Evolutionary conservation across 2,329 filamentous ascomycete species (phyloP).

Genomic region (Drechslerella coelobrocha): DNA sequence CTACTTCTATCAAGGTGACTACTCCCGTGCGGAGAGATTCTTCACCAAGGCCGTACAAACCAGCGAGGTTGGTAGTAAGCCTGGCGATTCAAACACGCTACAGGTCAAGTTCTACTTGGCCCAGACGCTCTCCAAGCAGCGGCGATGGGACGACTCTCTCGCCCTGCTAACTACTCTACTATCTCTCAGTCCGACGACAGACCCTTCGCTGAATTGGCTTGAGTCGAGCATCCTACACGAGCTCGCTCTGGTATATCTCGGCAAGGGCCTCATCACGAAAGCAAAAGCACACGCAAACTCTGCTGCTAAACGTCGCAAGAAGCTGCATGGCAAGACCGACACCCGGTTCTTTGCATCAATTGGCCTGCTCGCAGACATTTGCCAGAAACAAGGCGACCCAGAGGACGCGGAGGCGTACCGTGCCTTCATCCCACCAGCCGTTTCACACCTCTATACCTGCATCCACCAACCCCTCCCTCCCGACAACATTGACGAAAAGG

Average conservation of each 20-base stretch:
- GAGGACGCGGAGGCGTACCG: constrained; percentile 37
- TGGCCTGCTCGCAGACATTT: constrained; percentile 39
- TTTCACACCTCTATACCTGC: constrained; percentile 16
- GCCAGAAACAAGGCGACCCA: constrained; percentile 30
- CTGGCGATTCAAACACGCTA: constrained; percentile 4
- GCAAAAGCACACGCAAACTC: constrained; percentile 28
- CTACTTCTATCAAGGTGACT: constrained; percentile 38
- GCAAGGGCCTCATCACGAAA: constrained; percentile 18
- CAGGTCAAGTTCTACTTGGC: constrained; percentile 41
- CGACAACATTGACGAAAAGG: constrained; percentile 33
- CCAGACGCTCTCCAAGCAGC: constrained; percentile 33
- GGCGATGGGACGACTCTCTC: constrained; percentile 34
- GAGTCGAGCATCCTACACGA: constrained; percentile 42
- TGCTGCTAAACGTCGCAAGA: constrained; percentile 25
- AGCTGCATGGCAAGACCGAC: constrained; percentile 39
- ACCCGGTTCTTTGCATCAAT: constrained; percentile 29
- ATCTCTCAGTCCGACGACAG: constrained; percentile 5
- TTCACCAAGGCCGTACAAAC: constrained; percentile 44
- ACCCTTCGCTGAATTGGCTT: constrained; percentile 24
- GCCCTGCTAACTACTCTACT: constrained; percentile 14
- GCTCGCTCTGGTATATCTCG: constrained; percentile 35
- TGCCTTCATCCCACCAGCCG: constrained; percentile 23
- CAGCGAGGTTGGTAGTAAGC: constrained; percentile 4
- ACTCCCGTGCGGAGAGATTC: constrained; percentile 34
- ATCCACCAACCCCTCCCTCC: constrained; percentile 13